These are phyloP conservation scores for Aphanomyces euteiches DNA, from an alignment of 352 stramenopile species.

Conservation along the genomic window DNA sequence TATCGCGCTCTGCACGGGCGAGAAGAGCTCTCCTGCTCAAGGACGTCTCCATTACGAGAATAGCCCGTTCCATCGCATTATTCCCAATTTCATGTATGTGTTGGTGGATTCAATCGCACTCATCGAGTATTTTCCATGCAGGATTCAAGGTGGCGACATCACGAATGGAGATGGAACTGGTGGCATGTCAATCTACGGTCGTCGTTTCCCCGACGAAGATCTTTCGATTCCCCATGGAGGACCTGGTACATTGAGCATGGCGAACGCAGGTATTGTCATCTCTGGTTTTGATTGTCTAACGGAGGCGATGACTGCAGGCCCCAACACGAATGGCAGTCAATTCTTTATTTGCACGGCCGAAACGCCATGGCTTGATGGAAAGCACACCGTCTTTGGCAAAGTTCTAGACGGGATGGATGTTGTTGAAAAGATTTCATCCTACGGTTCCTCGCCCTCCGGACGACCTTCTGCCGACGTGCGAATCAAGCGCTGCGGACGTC, in stretches of 20 bases:
- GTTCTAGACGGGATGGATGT: slow-evolving; percentile 88
- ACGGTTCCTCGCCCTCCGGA: slow-evolving; percentile 72
- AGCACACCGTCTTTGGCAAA: slow-evolving; percentile 95
- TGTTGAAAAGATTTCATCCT: slow-evolving; percentile 86
- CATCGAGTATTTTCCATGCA: slow-evolving; percentile 33
- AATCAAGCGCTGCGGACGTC: slow-evolving; percentile 86
- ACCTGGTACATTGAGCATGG: slow-evolving; percentile 82
- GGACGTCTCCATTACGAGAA: slow-evolving; percentile 93
- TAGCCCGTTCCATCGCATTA: slow-evolving; percentile 94
- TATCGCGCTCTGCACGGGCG: slow-evolving; percentile 70
- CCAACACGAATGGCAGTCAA: slow-evolving; percentile 91
- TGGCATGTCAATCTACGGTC: slow-evolving; percentile 94
- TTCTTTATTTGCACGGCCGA: slow-evolving; percentile 96
- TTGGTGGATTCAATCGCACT: slow-evolving; percentile 4
- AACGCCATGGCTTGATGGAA: slow-evolving; percentile 95
- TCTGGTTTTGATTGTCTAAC: slow-evolving; percentile 22
- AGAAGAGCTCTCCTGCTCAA: slow-evolving; percentile 38
- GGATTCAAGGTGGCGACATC: slow-evolving; percentile 94
- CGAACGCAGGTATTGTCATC: slow-evolving; percentile 65
- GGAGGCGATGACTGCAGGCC: slow-evolving; percentile 29
- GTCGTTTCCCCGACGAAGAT: slow-evolving; percentile 91
- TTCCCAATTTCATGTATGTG: slow-evolving; percentile 91
- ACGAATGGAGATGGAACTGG: slow-evolving; percentile 90
- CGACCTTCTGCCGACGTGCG: slow-evolving; percentile 81
- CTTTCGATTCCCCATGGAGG: slow-evolving; percentile 63